These are phyloP conservation scores for Serendipita sp. DNA, from an alignment of 768 basidiomycete genomes.

Conservation along the genomic window DNA sequence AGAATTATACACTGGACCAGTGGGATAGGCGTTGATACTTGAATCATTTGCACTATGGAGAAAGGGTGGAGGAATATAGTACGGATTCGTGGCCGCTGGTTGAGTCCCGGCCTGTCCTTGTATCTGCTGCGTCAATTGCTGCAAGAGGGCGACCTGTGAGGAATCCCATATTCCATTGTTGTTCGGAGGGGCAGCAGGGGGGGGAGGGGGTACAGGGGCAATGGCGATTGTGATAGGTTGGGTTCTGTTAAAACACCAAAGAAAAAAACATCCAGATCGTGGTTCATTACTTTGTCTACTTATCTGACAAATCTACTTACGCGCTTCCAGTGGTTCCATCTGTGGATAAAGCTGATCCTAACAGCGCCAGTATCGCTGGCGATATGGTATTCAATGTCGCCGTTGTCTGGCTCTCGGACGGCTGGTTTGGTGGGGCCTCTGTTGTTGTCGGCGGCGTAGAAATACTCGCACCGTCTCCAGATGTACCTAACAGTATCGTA, in stretches of 20 bases:
- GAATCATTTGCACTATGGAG: too few species aligned
- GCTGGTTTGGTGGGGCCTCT: neutral
- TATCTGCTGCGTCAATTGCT: conserved; percentile 57
- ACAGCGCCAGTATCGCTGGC: conserved; percentile 8
- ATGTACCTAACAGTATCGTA: conserved; percentile 6
- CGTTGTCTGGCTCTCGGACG: neutral
- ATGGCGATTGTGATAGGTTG: conserved; percentile 17
- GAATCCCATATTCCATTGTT: conserved; percentile 27
- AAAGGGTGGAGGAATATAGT: too few species aligned
- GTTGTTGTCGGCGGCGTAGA: neutral
- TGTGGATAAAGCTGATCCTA: conserved; percentile 23
- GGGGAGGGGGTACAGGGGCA: conserved; percentile 20
- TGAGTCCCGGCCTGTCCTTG: conserved; percentile 15
- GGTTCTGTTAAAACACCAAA: conserved; percentile 8
- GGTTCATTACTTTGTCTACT: neutral
- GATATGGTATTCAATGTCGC: neutral
- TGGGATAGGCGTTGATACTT: neutral
- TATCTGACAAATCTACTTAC: neutral
- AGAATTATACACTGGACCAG: neutral
- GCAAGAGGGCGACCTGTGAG: conserved; percentile 53
- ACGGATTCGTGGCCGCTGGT: neutral
- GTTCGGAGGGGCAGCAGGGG: conserved; percentile 13
- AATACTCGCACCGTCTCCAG: neutral
- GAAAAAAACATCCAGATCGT: neutral
- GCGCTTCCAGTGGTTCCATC: neutral